Percentiles rank a stretch among this genome's conserved stretches.
Evolutionary conservation across 2,329 filamentous ascomycete species (phyloP).

Genomic region (Leptographium wingfieldii): DNA sequence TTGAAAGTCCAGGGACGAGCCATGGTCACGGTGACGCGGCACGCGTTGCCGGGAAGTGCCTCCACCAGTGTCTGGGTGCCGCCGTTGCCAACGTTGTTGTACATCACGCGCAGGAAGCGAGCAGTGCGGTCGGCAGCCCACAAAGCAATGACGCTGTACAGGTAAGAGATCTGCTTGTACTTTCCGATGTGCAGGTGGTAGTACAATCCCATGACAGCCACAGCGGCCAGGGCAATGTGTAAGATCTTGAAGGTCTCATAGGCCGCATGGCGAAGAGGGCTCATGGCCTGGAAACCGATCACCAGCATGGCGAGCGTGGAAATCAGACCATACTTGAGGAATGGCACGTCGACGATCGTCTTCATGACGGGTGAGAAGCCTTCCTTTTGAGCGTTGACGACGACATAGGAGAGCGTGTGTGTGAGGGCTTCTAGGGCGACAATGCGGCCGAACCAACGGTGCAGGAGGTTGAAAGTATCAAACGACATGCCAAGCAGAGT

Average conservation of each 20-base stretch:
- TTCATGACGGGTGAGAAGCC: slow-evolving; percentile 36
- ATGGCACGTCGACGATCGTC: slow-evolving; percentile 24
- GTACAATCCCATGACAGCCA: slow-evolving; percentile 52
- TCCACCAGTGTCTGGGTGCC: slow-evolving; percentile 60
- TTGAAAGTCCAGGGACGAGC: slow-evolving; percentile 65
- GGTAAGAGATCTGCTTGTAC: slow-evolving; percentile 42
- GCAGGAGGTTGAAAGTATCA: slow-evolving; percentile 71
- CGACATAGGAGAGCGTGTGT: slow-evolving; percentile 51
- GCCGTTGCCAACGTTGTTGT: slow-evolving; percentile 54
- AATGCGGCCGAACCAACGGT: slow-evolving; percentile 70
- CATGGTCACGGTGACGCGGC: slow-evolving; percentile 60
- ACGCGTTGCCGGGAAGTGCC: slow-evolving; percentile 62
- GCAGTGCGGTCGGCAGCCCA: slow-evolving; percentile 53
- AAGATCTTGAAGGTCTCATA: slow-evolving; percentile 67
- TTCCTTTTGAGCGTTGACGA: slow-evolving; percentile 24
- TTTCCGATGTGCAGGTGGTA: slow-evolving; percentile 47
- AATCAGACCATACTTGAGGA: slow-evolving; percentile 51
- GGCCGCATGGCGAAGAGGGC: slow-evolving; percentile 61
- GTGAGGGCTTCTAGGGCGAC: slow-evolving; percentile 56
- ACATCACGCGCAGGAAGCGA: slow-evolving; percentile 47
- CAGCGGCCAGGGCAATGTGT: slow-evolving; percentile 52
- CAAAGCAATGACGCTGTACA: slow-evolving; percentile 49
- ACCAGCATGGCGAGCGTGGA: slow-evolving; percentile 47
- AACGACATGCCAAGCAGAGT: slow-evolving; percentile 60
- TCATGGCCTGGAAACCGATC: slow-evolving; percentile 56